Evolutionary conservation across 768 basidiomycete species (phyloP).

Genomic region (Dentipellis sp.): DNA sequence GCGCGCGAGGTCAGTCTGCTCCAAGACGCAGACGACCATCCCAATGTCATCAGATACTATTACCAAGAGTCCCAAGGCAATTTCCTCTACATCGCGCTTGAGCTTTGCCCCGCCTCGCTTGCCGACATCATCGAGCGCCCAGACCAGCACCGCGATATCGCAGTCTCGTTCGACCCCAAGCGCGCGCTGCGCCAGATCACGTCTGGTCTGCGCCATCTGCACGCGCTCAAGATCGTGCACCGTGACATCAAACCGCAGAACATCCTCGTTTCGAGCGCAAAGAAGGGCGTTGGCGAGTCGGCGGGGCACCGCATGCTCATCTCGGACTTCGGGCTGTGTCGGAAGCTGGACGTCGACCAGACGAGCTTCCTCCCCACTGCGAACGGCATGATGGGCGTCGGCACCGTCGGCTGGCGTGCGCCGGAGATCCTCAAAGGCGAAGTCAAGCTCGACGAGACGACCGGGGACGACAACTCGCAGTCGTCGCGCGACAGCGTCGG

Average conservation of each 20-base stretch:
- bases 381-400: slow-evolving; percentile 82
- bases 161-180: slow-evolving; percentile 75
- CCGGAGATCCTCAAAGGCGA: slow-evolving; percentile 94
- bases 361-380: slow-evolving; percentile 92
- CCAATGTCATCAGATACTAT: slow-evolving; percentile 97
- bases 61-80: slow-evolving; percentile 91
- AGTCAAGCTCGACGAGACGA: slow-evolving; percentile 79
- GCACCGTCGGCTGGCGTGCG: slow-evolving; percentile 95
- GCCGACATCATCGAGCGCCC: slow-evolving; percentile 82
- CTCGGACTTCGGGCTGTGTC: slow-evolving; percentile 96
- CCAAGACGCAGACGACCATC: slow-evolving; percentile 96
- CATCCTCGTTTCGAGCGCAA: slow-evolving; percentile 75
- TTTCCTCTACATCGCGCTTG: slow-evolving; percentile 96
- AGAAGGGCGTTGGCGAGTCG: slow-evolving; percentile 32
- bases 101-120: slow-evolving; percentile 85
- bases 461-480: slow-evolving; percentile 53
- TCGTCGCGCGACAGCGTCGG: slow-evolving; percentile 59
- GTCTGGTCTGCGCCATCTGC: slow-evolving; percentile 81
- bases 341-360: slow-evolving; percentile 91
- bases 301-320: slow-evolving; percentile 74
- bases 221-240: slow-evolving; percentile 93
- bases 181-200: slow-evolving; percentile 82
- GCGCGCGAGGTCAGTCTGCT: slow-evolving; percentile 89
- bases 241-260: slow-evolving; percentile 99
- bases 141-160: slow-evolving; percentile 69